Evolutionary conservation across 2,329 filamentous ascomycete species (phyloP).

Genomic region (Penicillium griseofulvum): DNA sequence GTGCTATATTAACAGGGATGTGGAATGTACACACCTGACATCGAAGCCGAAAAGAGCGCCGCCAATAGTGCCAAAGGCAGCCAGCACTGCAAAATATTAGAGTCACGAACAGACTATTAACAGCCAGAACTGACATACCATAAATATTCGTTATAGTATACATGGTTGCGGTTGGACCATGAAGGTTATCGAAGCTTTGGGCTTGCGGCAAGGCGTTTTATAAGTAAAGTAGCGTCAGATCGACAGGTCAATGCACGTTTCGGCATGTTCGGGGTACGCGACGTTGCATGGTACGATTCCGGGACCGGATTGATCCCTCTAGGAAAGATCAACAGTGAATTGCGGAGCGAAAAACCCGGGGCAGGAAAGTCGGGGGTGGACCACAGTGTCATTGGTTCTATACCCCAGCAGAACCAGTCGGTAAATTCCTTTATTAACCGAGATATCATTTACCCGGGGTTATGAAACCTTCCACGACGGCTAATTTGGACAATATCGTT

Average conservation of each 20-base stretch:
- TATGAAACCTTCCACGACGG: not conserved
- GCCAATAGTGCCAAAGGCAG: conserved; percentile 56
- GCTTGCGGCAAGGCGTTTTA: conserved; percentile 13
- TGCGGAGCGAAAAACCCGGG: conserved; percentile 21
- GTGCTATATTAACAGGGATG: conserved; percentile 34
- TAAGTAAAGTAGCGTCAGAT: conserved; percentile 8
- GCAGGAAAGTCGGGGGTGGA: conserved; percentile 13
- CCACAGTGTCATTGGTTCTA: conserved; percentile 16
- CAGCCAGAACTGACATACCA: conserved; percentile 13
- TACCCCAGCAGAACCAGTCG: conserved; percentile 9
- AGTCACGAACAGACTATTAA: no score
- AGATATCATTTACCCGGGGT: conserved; percentile 5
- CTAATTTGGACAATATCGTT: not conserved
- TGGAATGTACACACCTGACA: conserved; percentile 51
- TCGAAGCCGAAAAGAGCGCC: conserved; percentile 60
- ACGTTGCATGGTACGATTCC: conserved; percentile 11
- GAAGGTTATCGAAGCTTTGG: not conserved
- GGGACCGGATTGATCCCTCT: conserved; percentile 2
- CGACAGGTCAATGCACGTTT: conserved; percentile 9
- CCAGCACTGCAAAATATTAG: conserved; percentile 41
- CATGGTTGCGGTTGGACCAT: conserved; percentile 15
- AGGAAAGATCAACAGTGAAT: conserved; percentile 18
- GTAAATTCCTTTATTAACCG: conserved; percentile 20
- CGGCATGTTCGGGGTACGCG: conserved; percentile 5
- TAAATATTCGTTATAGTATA: conserved; percentile 51